Conservation (phyloP, 2,329 filamentous ascomycete species). For the Parastagonospora nodorum region DNA sequence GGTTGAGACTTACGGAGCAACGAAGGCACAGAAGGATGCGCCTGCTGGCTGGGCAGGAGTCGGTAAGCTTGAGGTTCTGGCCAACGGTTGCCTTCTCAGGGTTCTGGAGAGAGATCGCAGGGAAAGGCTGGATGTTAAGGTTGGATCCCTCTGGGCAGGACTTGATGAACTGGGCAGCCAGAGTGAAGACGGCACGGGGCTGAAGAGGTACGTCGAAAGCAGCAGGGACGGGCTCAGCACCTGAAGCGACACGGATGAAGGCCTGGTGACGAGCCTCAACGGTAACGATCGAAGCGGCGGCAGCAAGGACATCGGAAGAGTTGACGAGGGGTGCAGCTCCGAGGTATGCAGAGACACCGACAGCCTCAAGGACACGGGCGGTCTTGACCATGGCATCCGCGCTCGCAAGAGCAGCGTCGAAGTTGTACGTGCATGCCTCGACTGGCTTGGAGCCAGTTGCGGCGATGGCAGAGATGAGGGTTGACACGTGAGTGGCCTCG, state of each 20-base stretch:
- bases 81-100: slow-evolving; percentile 51
- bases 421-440: slow-evolving; percentile 73
- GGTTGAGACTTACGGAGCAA: slow-evolving; percentile 57
- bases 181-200: slow-evolving; percentile 71
- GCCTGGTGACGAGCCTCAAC: slow-evolving; percentile 76
- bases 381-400: slow-evolving; percentile 71
- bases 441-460: slow-evolving; percentile 69
- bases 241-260: slow-evolving; percentile 67
- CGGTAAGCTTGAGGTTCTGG: slow-evolving; percentile 46
- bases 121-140: slow-evolving; percentile 68
- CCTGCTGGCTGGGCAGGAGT: slow-evolving; percentile 42
- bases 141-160: slow-evolving; percentile 70
- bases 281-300: slow-evolving; percentile 72
- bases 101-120: slow-evolving; percentile 59
- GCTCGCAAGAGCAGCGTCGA: slow-evolving; percentile 63
- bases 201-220: slow-evolving; percentile 73
- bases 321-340: slow-evolving; percentile 71
- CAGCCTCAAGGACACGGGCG: slow-evolving; percentile 71
- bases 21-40: slow-evolving; percentile 69
- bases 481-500: slow-evolving; percentile 66
- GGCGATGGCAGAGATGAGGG: slow-evolving; percentile 65
- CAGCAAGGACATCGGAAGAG: slow-evolving; percentile 63
- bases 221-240: slow-evolving; percentile 65
- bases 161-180: slow-evolving; percentile 73
- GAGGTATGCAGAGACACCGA: slow-evolving; percentile 74